These are phyloP conservation scores for Lomentospora prolificans DNA, from an alignment of 2,329 filamentous ascomycete genomes.

Conservation along the genomic window DNA sequence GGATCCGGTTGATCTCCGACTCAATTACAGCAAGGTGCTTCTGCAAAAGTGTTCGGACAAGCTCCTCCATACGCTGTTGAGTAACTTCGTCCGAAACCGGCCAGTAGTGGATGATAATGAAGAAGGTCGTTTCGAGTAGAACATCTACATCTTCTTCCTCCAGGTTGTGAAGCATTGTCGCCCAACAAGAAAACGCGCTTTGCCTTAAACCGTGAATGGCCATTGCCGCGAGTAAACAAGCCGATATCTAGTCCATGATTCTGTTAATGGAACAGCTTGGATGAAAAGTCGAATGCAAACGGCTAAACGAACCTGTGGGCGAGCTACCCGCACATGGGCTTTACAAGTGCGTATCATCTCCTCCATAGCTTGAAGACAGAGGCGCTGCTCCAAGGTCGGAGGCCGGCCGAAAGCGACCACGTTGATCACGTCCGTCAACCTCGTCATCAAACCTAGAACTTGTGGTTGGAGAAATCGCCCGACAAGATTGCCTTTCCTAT, in stretches of 20 bases:
- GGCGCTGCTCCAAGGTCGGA: slow-evolving; percentile 56
- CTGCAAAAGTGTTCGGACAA: slow-evolving; percentile 57
- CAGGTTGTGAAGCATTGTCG: slow-evolving; percentile 63
- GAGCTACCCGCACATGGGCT: slow-evolving; percentile 62
- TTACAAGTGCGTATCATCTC: slow-evolving; percentile 76
- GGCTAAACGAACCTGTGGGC: slow-evolving; percentile 63
- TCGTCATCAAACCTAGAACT: slow-evolving; percentile 76
- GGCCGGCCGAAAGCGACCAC: slow-evolving; percentile 46
- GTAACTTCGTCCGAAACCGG: slow-evolving; percentile 49
- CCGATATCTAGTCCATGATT: slow-evolving; percentile 55
- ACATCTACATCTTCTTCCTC: slow-evolving; percentile 69
- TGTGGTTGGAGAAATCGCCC: slow-evolving; percentile 72
- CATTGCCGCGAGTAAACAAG: slow-evolving; percentile 81
- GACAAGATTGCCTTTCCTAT: slow-evolving; percentile 47
- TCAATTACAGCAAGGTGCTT: slow-evolving; percentile 51
- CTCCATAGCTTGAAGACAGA: slow-evolving; percentile 73
- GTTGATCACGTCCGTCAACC: slow-evolving; percentile 71
- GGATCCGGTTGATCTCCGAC: slow-evolving; percentile 63
- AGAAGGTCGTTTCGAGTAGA: slow-evolving; percentile 81
- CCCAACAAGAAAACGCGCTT: slow-evolving; percentile 76
- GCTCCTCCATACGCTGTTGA: slow-evolving; percentile 46
- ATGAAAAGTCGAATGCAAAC: neutral
- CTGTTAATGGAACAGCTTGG: neutral
- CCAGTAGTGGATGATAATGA: slow-evolving; percentile 80
- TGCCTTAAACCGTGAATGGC: slow-evolving; percentile 65